These are phyloP conservation scores for Rhodotorula sp. DNA, from an alignment of 1,284 basidiomycete genomes.

Conservation along the genomic window DNA sequence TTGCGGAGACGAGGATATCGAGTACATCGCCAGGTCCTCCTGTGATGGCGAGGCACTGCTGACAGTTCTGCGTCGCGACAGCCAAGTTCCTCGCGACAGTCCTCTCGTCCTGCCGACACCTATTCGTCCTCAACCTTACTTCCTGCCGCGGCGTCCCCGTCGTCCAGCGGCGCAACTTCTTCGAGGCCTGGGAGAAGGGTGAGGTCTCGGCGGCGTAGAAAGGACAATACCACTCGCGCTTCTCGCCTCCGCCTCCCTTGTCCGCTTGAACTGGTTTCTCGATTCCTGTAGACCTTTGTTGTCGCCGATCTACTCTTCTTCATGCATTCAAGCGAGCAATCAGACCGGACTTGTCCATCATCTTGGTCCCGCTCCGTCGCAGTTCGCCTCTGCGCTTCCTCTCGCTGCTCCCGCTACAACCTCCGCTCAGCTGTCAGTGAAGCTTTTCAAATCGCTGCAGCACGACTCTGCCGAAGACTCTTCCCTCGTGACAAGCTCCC, in stretches of 20 bases:
- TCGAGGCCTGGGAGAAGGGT: conserved; percentile 36
- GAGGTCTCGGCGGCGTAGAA: conserved; percentile 9
- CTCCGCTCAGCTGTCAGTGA: no score
- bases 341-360: no score
- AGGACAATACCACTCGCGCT: no score
- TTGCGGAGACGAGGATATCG: conserved; percentile 36
- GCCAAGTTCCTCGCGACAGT: conserved; percentile 28
- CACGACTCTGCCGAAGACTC: no score
- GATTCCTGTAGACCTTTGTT: neutral
- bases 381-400: no score
- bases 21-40: conserved; percentile 10
- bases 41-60: neutral
- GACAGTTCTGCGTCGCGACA: neutral
- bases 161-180: conserved; percentile 34
- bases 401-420: no score
- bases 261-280: no score
- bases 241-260: no score
- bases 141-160: conserved; percentile 39
- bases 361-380: no score
- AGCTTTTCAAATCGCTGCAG: no score
- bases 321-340: no score
- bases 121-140: conserved; percentile 37
- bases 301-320: neutral
- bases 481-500: no score
- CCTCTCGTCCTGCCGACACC: conserved; percentile 25